Evolutionary conservation across 768 basidiomycete species (phyloP).

Genomic region (Phanerochaete carnosa): DNA sequence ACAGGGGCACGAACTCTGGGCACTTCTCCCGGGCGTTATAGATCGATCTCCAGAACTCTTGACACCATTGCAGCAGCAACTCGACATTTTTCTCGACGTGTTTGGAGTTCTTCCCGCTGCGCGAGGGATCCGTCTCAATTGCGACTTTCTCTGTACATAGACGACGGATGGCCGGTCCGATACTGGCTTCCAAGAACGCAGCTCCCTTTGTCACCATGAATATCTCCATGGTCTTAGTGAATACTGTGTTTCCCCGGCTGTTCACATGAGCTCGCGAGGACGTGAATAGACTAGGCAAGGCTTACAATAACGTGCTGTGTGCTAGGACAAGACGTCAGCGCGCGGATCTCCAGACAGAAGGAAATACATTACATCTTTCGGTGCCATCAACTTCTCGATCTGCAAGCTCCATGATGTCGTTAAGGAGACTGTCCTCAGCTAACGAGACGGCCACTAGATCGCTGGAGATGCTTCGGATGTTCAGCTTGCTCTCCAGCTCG

Average conservation of each 20-base stretch:
- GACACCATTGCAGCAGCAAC: constrained; percentile 72
- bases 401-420: constrained; percentile 69
- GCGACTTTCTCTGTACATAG: constrained; percentile 70
- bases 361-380: constrained; percentile 46
- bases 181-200: constrained; percentile 74
- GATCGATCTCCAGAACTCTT: constrained; percentile 78
- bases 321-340: constrained; percentile 38
- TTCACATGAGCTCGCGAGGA: constrained; percentile 25
- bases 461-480: constrained; percentile 55
- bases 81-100: constrained; percentile 68
- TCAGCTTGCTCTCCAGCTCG: constrained; percentile 64
- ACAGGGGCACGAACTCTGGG: constrained; percentile 54
- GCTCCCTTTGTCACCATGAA: constrained; percentile 83
- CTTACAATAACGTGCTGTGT: constrained; percentile 65
- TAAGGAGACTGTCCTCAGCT: constrained; percentile 59
- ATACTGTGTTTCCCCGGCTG: constrained; percentile 50
- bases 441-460: constrained; percentile 65
- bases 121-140: constrained; percentile 80
- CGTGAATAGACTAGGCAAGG: constrained; percentile 42
- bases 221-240: constrained; percentile 66
- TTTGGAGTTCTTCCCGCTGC: constrained; percentile 56
- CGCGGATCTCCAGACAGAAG: not conserved
- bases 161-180: constrained; percentile 66
- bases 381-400: constrained; percentile 69
- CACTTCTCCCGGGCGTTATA: constrained; percentile 71